Percentiles rank a stretch among this genome's conserved stretches.
Conservation (phyloP, 495 filamentous ascomycete species). For the Penicillium paradoxum region DNA sequence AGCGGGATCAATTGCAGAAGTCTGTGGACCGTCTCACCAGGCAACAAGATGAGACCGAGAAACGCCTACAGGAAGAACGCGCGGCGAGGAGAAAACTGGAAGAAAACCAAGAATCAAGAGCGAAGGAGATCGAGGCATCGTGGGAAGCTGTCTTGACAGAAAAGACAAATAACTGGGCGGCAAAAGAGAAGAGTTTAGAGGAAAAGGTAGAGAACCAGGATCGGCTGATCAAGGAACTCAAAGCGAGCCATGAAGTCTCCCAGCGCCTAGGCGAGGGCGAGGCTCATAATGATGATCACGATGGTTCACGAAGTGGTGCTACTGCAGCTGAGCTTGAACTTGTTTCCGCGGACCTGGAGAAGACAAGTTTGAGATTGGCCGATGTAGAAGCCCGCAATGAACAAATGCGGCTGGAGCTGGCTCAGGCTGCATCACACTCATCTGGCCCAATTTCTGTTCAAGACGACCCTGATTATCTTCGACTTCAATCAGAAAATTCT, state of each 20-base stretch:
- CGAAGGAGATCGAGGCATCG: conserved; percentile 82
- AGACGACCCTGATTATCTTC: conserved; percentile 82
- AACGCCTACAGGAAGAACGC: conserved; percentile 67
- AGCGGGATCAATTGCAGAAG: conserved; percentile 80
- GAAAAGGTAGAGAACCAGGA: conserved; percentile 96
- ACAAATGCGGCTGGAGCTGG: conserved; percentile 83
- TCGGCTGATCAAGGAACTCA: conserved; percentile 84
- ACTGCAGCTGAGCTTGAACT: conserved; percentile 90
- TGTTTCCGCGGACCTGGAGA: conserved; percentile 83
- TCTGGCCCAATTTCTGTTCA: conserved; percentile 57
- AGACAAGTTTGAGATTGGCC: conserved; percentile 78
- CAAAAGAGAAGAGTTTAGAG: conserved; percentile 86
- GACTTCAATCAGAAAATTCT: conserved; percentile 87
- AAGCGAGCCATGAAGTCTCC: conserved; percentile 95
- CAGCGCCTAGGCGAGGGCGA: conserved; percentile 70
- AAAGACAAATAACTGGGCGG: conserved; percentile 93
- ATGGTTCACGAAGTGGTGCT: conserved; percentile 53
- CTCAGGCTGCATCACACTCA: conserved; percentile 74
- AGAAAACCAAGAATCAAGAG: conserved; percentile 64
- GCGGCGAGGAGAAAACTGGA: conserved; percentile 68
- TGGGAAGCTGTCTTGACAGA: conserved; percentile 91
- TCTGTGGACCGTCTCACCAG: conserved; percentile 75
- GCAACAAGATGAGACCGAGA: conserved; percentile 86
- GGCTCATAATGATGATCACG: conserved; percentile 52
- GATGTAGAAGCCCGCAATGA: conserved; percentile 95